phyloP scores from a whole-genome alignment of 2,329 filamentous ascomycete species.

The Fusarium sororula region DNA sequence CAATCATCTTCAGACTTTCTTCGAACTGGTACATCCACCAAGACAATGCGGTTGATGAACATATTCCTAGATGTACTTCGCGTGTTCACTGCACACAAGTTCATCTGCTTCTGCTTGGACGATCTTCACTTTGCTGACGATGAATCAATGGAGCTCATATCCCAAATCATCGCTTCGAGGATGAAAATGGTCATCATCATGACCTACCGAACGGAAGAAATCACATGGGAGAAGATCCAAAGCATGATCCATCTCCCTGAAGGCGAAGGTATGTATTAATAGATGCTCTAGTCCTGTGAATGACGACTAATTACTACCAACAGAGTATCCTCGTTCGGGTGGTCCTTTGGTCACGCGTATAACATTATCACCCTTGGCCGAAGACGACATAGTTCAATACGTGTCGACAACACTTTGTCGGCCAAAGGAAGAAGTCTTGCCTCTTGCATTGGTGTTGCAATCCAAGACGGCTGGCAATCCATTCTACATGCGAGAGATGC shows the following conservation, averaged over 20 bases:
- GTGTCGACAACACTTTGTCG: slow-evolving; percentile 84
- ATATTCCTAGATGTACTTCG: slow-evolving; percentile 87
- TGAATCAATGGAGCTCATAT: slow-evolving; percentile 85
- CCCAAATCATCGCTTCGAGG: slow-evolving; percentile 79
- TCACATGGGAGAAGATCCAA: slow-evolving; percentile 64
- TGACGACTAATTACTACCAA: slow-evolving; percentile 31
- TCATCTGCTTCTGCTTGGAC: slow-evolving; percentile 89
- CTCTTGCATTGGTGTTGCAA: slow-evolving; percentile 84
- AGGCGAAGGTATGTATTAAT: slow-evolving; percentile 55
- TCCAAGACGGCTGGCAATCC: slow-evolving; percentile 90
- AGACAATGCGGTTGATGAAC: slow-evolving; percentile 81
- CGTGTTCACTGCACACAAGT: slow-evolving; percentile 82
- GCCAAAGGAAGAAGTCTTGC: slow-evolving; percentile 74
- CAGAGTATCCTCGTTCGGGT: slow-evolving; percentile 56
- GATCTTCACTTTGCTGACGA: slow-evolving; percentile 91
- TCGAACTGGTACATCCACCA: slow-evolving; percentile 65
- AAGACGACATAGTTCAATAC: slow-evolving; percentile 83
- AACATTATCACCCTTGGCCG: slow-evolving; percentile 75
- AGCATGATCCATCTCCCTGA: slow-evolving; percentile 64
- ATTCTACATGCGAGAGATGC: slow-evolving; percentile 91
- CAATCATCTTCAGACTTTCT: slow-evolving; percentile 69
- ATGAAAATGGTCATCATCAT: slow-evolving; percentile 85
- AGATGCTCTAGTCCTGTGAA: background rate
- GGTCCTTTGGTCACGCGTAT: slow-evolving; percentile 73
- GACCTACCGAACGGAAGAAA: slow-evolving; percentile 76